phyloP scores from a whole-genome alignment of 2,329 filamentous ascomycete genomes.

The Aspergillus fischeri region DNA sequence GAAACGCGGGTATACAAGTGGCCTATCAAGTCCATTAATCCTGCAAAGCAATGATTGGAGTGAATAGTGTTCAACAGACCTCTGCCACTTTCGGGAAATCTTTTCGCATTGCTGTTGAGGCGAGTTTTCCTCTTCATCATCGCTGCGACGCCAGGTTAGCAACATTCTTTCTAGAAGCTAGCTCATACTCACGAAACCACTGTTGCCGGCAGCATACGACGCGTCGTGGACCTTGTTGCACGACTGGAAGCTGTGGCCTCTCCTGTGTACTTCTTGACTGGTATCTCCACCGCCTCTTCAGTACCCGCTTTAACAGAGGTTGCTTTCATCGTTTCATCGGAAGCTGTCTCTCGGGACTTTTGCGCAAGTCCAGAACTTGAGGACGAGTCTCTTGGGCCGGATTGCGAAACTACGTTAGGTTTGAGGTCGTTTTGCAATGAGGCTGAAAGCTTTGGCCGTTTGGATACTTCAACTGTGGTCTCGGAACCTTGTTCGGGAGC shows the following conservation, averaged over 20 bases:
- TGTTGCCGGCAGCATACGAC: constrained; percentile 13
- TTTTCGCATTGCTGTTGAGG: constrained; percentile 3
- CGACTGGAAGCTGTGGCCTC: constrained; percentile 9
- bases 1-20: constrained; percentile 42
- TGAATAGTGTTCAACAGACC: constrained; percentile 5
- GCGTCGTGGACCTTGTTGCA: constrained; percentile 30
- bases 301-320: constrained; percentile 8
- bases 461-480: constrained; percentile 9
- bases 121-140: constrained; percentile 13
- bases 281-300: constrained; percentile 19
- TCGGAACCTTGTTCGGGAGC: constrained; percentile 5
- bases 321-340: constrained; percentile 4
- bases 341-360: not conserved
- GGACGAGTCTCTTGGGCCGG: not conserved
- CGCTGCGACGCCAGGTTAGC: constrained; percentile 10
- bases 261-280: constrained; percentile 25
- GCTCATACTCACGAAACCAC: constrained; percentile 16
- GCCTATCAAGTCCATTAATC: constrained; percentile 19
- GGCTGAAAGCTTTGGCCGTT: constrained; percentile 29
- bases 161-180: not conserved
- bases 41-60: not conserved
- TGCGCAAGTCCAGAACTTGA: constrained; percentile 2
- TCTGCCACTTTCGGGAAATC: constrained; percentile 21
- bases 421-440: constrained; percentile 22
- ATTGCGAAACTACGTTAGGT: not conserved